A percentile compares a stretch with the other conserved stretches of the same genome.
phyloP scores from a whole-genome alignment of 2,329 filamentous ascomycete genomes.

The Aspergillus fumigatus region DNA sequence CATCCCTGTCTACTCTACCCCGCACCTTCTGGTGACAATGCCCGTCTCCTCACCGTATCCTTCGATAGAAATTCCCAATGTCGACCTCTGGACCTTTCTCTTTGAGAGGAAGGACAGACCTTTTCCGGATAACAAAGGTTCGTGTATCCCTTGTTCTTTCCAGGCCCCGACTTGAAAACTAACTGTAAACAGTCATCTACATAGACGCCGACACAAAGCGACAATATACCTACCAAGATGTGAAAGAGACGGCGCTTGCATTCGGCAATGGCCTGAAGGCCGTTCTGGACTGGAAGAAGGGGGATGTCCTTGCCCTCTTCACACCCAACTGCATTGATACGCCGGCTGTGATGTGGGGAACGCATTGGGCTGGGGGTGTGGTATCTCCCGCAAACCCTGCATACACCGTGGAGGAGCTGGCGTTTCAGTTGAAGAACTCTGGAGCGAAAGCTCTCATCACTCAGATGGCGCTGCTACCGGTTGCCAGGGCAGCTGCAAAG shows the following conservation, averaged over 20 bases:
- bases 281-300: slow-evolving; percentile 71
- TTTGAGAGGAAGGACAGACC: slow-evolving; percentile 64
- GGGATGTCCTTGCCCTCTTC: slow-evolving; percentile 78
- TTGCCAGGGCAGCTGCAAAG: slow-evolving; percentile 63
- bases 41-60: slow-evolving; percentile 64
- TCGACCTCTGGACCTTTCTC: slow-evolving; percentile 74
- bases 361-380: slow-evolving; percentile 76
- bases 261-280: slow-evolving; percentile 77
- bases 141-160: slow-evolving; percentile 8
- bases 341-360: slow-evolving; percentile 69
- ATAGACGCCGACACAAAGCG: slow-evolving; percentile 67
- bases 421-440: slow-evolving; percentile 77
- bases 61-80: slow-evolving; percentile 63
- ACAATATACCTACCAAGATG: slow-evolving; percentile 65
- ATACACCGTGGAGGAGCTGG: slow-evolving; percentile 78
- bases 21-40: slow-evolving; percentile 49
- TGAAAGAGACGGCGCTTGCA: slow-evolving; percentile 61
- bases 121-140: slow-evolving; percentile 71
- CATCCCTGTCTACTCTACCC: slow-evolving; percentile 9
- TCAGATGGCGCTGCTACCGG: slow-evolving; percentile 61
- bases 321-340: slow-evolving; percentile 85
- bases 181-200: slow-evolving; percentile 61
- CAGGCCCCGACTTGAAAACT: slow-evolving; percentile 1
- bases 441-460: slow-evolving; percentile 72
- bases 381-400: slow-evolving; percentile 83